These are phyloP conservation scores for Xylaria nigripes DNA, from an alignment of 495 filamentous ascomycete genomes.

Conservation along the genomic window DNA sequence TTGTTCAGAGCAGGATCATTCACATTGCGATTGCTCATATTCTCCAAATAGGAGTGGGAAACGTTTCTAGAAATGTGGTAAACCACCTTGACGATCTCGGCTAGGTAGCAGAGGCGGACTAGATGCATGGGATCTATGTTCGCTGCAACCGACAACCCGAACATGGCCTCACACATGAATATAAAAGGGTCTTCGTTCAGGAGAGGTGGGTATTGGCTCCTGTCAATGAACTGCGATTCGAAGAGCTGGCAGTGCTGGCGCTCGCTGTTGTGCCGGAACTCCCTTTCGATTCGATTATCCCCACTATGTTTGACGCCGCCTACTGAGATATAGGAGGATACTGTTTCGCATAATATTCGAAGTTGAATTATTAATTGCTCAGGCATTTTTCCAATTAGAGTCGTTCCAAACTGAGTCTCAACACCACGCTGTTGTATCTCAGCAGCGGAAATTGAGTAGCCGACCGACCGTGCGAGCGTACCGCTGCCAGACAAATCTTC, in stretches of 20 bases:
- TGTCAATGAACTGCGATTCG: conserved; percentile 39
- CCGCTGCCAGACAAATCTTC: conserved; percentile 52
- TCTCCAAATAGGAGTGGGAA: conserved; percentile 29
- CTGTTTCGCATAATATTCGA: conserved; percentile 84
- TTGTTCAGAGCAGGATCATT: conserved; percentile 34
- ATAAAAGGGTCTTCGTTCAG: conserved; percentile 74
- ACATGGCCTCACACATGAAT: conserved; percentile 73
- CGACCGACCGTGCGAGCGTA: conserved; percentile 63
- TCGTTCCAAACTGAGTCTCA: conserved; percentile 64
- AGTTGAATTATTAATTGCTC: conserved; percentile 75
- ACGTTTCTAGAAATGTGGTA: conserved; percentile 42
- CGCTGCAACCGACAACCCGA: conserved; percentile 40
- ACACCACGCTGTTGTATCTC: conserved; percentile 91
- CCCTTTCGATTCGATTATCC: conserved; percentile 52
- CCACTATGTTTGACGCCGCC: conserved; percentile 55
- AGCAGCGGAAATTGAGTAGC: conserved; percentile 78
- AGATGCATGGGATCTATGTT: conserved; percentile 72
- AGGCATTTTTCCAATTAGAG: conserved; percentile 76
- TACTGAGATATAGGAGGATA: conserved; percentile 72
- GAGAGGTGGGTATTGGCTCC: conserved; percentile 46
- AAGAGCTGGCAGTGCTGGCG: conserved; percentile 75
- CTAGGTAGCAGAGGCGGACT: conserved; percentile 81
- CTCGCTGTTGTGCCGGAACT: conserved; percentile 62
- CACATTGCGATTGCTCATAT: conserved; percentile 24
- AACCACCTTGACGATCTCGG: conserved; percentile 78